Evolutionary conservation across 2,329 filamentous ascomycete species (phyloP), one percentile per base, ranked within the genome.

Genomic region (Sordariomycetes sp.): DNA sequence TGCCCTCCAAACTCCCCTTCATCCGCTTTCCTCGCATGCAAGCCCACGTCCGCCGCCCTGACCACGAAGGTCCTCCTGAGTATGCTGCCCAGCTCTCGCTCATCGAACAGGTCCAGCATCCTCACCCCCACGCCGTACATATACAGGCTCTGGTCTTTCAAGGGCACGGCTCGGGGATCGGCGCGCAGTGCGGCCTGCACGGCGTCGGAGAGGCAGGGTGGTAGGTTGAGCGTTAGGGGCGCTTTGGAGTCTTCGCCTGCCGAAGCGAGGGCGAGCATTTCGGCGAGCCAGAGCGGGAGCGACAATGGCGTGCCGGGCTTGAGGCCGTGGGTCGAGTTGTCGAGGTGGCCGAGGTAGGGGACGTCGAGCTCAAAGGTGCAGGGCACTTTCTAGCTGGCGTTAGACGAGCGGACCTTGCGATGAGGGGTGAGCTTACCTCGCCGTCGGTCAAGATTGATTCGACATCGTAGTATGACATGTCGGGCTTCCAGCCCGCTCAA

Each of bases 301-400:
- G 82, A 75, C 30, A 96, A 70, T 28, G 80, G 78, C 1, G 86
- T 90, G 39, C 85, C 84, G 35, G 79, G 62, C 56, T 90, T 92
- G 48, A 96, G 79, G 53, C 83, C 61, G 21, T 70, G 62, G 3
- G 59, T 54, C 50, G 86, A 90, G 50, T 87, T 87, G 60, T 94
- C 87, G 39, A 98, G 72, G 55, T 94, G 86, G 45, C 88, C 88
- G 30, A 96, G 75, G 37, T 84, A 79, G 15, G 87, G 82, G 21
- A 94, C 80, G 39, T 90, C 83, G 50, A 95, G 75, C 52, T 94
- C 84, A 61, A 96, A 95, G 33, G 84, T 93, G 65, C 88, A 94
- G 26, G 92, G 90, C 21, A 95, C 76, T 83, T 95, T 96, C 79
- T 94, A 46, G 27, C 8, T 14, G 67, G 19, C 17, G 9, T 20